These are phyloP conservation scores for Pseudocercospora pini-densiflorae DNA, from an alignment of 2,329 filamentous ascomycete genomes.

Conservation along the genomic window DNA sequence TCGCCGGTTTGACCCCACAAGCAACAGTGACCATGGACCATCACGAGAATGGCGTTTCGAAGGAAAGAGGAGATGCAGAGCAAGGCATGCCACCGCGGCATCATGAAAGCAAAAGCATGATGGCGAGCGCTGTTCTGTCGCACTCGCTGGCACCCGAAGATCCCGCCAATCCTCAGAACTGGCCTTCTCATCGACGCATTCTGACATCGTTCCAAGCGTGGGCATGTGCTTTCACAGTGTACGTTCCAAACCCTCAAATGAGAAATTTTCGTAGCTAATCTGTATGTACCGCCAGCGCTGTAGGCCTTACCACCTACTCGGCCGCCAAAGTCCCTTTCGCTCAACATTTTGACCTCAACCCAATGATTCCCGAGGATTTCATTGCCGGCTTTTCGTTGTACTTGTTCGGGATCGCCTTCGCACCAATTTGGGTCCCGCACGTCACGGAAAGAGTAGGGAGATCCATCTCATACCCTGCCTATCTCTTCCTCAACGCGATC, in stretches of 20 bases:
- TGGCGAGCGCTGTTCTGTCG: constrained; percentile 20
- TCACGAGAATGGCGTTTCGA: too few species aligned
- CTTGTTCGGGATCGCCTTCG: constrained; percentile 66
- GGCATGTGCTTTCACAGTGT: constrained; percentile 21
- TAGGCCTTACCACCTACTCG: constrained; percentile 20
- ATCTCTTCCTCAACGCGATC: constrained; percentile 53
- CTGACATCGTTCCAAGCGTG: constrained; percentile 17
- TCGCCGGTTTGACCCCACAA: too few species aligned
- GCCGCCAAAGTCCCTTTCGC: constrained; percentile 17
- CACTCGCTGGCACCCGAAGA: constrained; percentile 16
- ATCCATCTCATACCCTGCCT: constrained; percentile 56
- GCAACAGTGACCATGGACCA: too few species aligned
- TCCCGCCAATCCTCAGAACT: constrained; percentile 23
- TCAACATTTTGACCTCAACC: constrained; percentile 58
- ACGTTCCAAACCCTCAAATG: background rate
- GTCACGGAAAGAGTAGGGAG: constrained; percentile 63
- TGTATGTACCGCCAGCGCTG: constrained; percentile 8
- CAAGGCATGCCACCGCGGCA: background rate
- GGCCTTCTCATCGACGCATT: constrained; percentile 20
- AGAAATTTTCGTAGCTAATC: background rate
- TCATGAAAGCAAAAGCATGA: background rate
- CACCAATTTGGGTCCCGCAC: constrained; percentile 67
- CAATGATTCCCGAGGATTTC: constrained; percentile 59
- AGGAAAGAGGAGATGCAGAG: too few species aligned
- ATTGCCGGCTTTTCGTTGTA: constrained; percentile 51